Evolutionary conservation across 2,329 filamentous ascomycete species (phyloP), one percentile per base, ranked within the genome.

Genomic region (Claviceps capensis): DNA sequence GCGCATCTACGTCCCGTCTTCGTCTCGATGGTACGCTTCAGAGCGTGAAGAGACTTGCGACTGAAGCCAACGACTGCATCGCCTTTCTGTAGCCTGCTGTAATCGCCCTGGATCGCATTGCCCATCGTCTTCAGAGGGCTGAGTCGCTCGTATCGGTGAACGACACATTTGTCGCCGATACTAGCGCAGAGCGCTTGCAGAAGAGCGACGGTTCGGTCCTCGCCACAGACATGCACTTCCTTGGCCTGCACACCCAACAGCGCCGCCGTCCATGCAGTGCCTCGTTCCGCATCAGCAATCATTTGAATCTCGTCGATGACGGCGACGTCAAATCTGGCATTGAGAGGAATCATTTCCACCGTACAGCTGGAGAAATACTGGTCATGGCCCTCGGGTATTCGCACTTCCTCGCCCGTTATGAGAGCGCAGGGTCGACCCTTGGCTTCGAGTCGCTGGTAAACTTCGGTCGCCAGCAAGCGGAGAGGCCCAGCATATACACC

Each of bases 281-380:
- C 93, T 59, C 93, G 83, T 0, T 88, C 80, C 0, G 65, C 56
- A 61, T 89, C 83, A 16, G 81, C 83, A 58, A 98, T 88, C 93
- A 98, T 97, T 68, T 98, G 93, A 53, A 98, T 97, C 70, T 98
- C 93, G 63, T 98, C 93, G 56, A 98, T 91, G 58, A 98, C 91
- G 1, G 88, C 91, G 38, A 98, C 90, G 43, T 97, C 91, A 34
- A 87, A 81, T 2, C 66, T 64, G 4, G 68, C 58, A 59, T 70
- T 76, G n/a, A 74, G 63, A 1, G 77, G 77, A 7, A 76, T 69
- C 78, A 98, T 98, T 66, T 98, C 93, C 3, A 98, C 93, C 0
- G 93, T 98, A 63, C 93, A 96, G 63, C 88, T 91, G 53, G 77
- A 78, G 62, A 95, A 83, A 55, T 75, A 75, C 4, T 69, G 68